phyloP scores from a whole-genome alignment of 805 yeast species.

The Clavispora phyllophila region DNA sequence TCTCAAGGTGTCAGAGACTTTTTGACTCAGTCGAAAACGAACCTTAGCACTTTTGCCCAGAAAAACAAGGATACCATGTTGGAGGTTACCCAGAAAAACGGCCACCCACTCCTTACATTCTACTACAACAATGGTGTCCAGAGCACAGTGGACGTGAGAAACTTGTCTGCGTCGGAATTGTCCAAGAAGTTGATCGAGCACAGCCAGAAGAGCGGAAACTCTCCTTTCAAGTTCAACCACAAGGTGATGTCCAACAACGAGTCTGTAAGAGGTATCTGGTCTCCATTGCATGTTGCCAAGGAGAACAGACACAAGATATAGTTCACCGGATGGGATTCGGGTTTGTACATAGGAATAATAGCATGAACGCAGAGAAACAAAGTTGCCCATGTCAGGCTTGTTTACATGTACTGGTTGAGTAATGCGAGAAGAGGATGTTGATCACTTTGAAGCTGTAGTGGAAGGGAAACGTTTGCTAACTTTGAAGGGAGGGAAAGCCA shows the following conservation, averaged over 20 bases:
- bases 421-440: too few relatives aligned
- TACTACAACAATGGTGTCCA: slow-evolving; percentile 29
- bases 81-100: slow-evolving; percentile 61
- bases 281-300: slow-evolving; percentile 75
- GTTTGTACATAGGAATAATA: slow-evolving; percentile 3
- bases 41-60: slow-evolving; percentile 51
- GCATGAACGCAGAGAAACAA: not conserved
- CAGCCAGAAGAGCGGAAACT: slow-evolving; percentile 67
- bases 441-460: too few relatives aligned
- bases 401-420: too few relatives aligned
- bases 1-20: slow-evolving; percentile 68
- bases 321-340: slow-evolving; percentile 1
- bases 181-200: slow-evolving; percentile 59
- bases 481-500: too few relatives aligned
- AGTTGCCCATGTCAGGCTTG: too few relatives aligned
- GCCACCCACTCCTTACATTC: slow-evolving; percentile 69
- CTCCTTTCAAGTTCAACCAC: slow-evolving; percentile 59
- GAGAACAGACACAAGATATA: slow-evolving; percentile 37
- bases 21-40: slow-evolving; percentile 4
- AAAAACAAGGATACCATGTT: slow-evolving; percentile 66
- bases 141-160: slow-evolving; percentile 66
- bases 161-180: slow-evolving; percentile 58
- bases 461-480: too few relatives aligned
- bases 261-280: slow-evolving; percentile 95
- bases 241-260: slow-evolving; percentile 72